These are phyloP conservation scores for Cadophora malorum DNA, from an alignment of 2,329 filamentous ascomycete genomes.

Conservation along the genomic window DNA sequence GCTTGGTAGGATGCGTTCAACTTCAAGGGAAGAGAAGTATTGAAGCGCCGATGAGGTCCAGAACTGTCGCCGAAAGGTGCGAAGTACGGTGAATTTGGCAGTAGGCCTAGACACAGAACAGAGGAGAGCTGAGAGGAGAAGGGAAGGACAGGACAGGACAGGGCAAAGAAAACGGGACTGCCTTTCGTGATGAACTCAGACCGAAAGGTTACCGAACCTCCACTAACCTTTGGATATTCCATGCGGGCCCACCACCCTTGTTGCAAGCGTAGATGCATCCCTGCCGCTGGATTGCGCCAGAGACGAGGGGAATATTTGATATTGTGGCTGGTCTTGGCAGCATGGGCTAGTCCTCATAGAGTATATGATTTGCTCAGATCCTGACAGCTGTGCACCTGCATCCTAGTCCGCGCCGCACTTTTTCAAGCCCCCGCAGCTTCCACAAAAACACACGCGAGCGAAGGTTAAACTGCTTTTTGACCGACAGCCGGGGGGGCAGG, in stretches of 20 bases:
- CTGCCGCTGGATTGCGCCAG: slow-evolving; percentile 14
- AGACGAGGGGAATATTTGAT: neutral
- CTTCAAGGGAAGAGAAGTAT: neutral
- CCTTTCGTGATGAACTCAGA: slow-evolving; percentile 14
- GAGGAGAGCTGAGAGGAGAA: slow-evolving; percentile 1
- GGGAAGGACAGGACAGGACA: neutral
- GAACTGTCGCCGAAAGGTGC: neutral
- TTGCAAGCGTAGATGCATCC: slow-evolving; percentile 1
- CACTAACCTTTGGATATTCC: neutral
- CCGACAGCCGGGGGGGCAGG: slow-evolving; percentile 6
- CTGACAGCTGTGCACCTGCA: neutral
- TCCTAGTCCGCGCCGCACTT: neutral
- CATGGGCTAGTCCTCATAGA: neutral
- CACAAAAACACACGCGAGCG: slow-evolving; percentile 7
- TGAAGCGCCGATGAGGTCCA: slow-evolving; percentile 2
- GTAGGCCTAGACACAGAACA: neutral
- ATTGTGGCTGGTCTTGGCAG: neutral
- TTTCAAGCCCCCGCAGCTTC: slow-evolving; percentile 10
- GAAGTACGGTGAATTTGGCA: neutral
- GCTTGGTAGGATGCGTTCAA: neutral
- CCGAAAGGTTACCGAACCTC: neutral
- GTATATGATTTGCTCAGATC: neutral
- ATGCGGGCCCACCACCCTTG: slow-evolving; percentile 2
- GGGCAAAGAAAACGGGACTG: slow-evolving; percentile 1
- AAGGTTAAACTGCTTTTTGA: slow-evolving; percentile 7